Base-by-base conservation (phyloP, 345 rosid species). In the Triadica sebifera region DNA sequence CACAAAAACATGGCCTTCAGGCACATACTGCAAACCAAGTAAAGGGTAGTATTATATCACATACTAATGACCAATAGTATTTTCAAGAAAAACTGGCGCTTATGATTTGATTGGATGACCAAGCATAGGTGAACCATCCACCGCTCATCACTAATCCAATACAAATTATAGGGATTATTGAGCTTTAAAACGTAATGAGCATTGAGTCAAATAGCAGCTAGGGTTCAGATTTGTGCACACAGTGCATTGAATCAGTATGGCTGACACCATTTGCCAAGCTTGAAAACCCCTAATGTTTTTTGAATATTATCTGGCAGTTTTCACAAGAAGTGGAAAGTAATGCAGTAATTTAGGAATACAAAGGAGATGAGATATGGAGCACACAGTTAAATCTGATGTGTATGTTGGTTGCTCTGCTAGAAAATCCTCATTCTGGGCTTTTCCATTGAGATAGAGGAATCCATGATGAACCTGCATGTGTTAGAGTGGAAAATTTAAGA, bases 401-500 rank as follows among this genome's bases (percentile, higher is more conserved):
- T 85, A 85, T 77, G 71, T 69, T 37, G 86, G 85, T 13, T 3
- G 43, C 47, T 78, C 81, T 4, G 78, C 69, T 68, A 83, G 52
- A 68, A 83, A 83, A 62, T 71, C 77, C 81, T 83, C 89, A n/a
- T 62, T 38, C 59, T 64, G 84, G 22, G 81, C 84, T 64, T 77
- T 77, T 41, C 84, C 85, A 75, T 86, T 86, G 70, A 86, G 78
- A 51, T 75, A 80, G n/a, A 83, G 81, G 12, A 22, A 77, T 50
- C 85, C 89, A 24, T 75, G 55, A 58, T 19, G 75, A 80, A 86
- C 85, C 89, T 86, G 79, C 58, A 74, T 46, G 51, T 55, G 38
- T 47, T 20, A 10, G 22, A 60, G 38, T 41, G 51, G 16, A 67
- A 13, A 51, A 69, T 52, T 20, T 11, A 34, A 49, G 58, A 15